These are phyloP conservation scores for Marasmius fiardii DNA, from an alignment of 1,284 basidiomycete genomes.

Conservation along the genomic window DNA sequence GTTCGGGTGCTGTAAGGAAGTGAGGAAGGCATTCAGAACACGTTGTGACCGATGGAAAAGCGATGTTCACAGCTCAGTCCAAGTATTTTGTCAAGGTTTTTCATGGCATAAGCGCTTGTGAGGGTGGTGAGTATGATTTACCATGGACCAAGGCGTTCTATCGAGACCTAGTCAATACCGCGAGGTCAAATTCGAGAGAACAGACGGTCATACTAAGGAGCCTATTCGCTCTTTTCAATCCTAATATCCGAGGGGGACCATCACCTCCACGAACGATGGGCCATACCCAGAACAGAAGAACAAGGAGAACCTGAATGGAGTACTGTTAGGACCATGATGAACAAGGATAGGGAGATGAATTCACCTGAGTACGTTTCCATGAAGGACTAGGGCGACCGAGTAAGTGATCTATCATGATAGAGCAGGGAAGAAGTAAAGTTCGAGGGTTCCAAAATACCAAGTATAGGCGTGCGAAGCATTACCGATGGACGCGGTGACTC, in stretches of 20 bases:
- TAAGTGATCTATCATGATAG: conserved; percentile 79
- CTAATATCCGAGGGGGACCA: conserved; percentile 61
- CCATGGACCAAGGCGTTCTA: conserved; percentile 91
- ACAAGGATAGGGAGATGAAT: conserved; percentile 12
- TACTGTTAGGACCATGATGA: not conserved
- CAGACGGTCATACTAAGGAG: conserved; percentile 52
- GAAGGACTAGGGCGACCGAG: conserved; percentile 73
- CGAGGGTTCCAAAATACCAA: no score
- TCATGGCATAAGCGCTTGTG: conserved; percentile 80
- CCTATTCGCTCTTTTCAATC: conserved; percentile 59
- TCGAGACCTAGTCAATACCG: not conserved
- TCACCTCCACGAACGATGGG: conserved; percentile 70
- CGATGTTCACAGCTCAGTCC: conserved; percentile 73
- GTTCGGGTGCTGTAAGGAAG: conserved; percentile 77
- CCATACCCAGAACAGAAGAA: conserved; percentile 90
- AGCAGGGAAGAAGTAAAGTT: conserved; percentile 10
- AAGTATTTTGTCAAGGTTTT: conserved; percentile 86
- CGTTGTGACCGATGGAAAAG: conserved; percentile 3
- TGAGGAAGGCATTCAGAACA: conserved; percentile 1
- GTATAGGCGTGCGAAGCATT: no score
- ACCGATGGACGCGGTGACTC: no score
- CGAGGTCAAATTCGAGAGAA: not conserved
- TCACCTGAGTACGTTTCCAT: conserved; percentile 74
- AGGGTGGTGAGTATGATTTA: conserved; percentile 87
- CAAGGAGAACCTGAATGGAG: conserved; percentile 67